Conservation (phyloP, 306 rosid genomes). For the Canavalia gladiata region DNA sequence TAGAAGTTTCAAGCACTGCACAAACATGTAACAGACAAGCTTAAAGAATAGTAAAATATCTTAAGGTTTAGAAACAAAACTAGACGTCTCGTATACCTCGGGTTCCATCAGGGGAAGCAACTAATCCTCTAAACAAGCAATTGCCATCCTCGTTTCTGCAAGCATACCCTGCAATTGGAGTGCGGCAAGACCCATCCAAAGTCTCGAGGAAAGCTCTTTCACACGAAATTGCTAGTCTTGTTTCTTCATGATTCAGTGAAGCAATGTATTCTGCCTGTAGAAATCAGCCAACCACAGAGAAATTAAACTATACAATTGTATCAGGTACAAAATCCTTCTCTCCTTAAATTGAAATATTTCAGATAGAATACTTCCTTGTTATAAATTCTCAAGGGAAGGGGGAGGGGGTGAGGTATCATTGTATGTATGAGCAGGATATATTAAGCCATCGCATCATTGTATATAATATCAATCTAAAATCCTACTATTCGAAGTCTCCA, state of each 20-base stretch:
- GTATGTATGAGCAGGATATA: not conserved
- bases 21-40: not conserved
- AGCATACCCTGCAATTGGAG: constrained; percentile 95
- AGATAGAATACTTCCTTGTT: not conserved
- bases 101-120: constrained; percentile 86
- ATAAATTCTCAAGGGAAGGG: not conserved
- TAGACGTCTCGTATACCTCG: constrained; percentile 59
- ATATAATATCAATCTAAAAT: not conserved
- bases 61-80: constrained; percentile 21
- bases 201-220: constrained; percentile 89
- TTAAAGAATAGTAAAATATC: constrained; percentile 10
- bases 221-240: constrained; percentile 79
- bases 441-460: not conserved
- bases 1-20: constrained; percentile 86
- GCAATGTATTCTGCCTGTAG: constrained; percentile 78
- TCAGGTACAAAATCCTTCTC: constrained; percentile 1
- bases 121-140: constrained; percentile 90
- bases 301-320: constrained; percentile 1
- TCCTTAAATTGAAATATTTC: not conserved
- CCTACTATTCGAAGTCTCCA: not conserved
- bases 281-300: constrained; percentile 34
- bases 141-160: constrained; percentile 72
- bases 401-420: not conserved
- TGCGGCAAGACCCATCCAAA: constrained; percentile 89
- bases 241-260: constrained; percentile 86